Conservation (phyloP, 2,329 filamentous ascomycete genomes). For the Endoconidiophora laricicola region DNA sequence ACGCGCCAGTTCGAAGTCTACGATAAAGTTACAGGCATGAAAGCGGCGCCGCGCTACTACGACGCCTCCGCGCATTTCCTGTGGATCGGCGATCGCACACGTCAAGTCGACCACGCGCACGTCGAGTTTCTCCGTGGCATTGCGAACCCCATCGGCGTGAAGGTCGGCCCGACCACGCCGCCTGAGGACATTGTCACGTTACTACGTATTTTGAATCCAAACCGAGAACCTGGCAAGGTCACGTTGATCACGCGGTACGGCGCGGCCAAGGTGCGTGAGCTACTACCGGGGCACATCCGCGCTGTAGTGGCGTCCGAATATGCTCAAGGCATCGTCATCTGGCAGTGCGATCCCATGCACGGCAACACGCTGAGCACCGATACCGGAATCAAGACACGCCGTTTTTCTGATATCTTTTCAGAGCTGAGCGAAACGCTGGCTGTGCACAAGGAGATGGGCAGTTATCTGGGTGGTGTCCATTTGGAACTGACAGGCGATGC, state of each 20-base stretch:
- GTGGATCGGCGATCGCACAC: conserved; percentile 94
- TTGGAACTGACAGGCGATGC: conserved; percentile 90
- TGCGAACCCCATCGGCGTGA: conserved; percentile 89
- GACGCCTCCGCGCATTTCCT: conserved; percentile 93
- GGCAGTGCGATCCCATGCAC: conserved; percentile 99
- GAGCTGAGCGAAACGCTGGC: conserved; percentile 71
- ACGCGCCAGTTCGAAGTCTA: conserved; percentile 61
- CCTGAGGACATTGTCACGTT: conserved; percentile 59
- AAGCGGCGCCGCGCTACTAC: conserved; percentile 36
- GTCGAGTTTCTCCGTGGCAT: conserved; percentile 96
- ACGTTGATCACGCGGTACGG: conserved; percentile 95
- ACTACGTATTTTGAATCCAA: conserved; percentile 73
- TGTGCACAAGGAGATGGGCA: conserved; percentile 70
- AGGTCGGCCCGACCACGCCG: conserved; percentile 78
- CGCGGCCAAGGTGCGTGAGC: conserved; percentile 52
- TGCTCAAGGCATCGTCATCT: conserved; percentile 48
- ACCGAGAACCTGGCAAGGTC: conserved; percentile 72
- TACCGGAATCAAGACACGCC: conserved; percentile 75
- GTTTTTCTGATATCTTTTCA: conserved; percentile 76
- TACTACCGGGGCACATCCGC: conserved; percentile 73
- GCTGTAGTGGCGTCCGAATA: conserved; percentile 69
- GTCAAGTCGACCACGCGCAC: conserved; percentile 83
- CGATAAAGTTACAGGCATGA: conserved; percentile 16
- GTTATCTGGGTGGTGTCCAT: conserved; percentile 85
- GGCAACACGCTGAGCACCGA: conserved; percentile 58